Evolutionary conservation across 2,329 filamentous ascomycete species (phyloP).

Genomic region (Pyrenophora seminiperda): DNA sequence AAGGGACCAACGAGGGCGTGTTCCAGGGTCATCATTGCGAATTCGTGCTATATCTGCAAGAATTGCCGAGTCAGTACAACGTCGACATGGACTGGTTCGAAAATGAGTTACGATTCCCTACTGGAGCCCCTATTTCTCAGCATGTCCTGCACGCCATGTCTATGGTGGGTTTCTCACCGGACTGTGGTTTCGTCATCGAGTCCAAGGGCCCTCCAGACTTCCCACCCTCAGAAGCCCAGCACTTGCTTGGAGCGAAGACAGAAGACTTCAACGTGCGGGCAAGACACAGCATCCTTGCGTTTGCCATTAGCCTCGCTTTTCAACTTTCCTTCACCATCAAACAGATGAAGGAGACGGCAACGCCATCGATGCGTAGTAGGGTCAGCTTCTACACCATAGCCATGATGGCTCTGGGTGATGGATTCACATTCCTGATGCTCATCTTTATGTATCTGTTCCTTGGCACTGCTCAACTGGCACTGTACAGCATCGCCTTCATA

Average conservation of each 20-base stretch:
- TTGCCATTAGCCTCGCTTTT: conserved; percentile 55
- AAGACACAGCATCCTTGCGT: conserved; percentile 59
- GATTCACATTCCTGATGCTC: conserved; percentile 62
- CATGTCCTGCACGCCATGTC: conserved; percentile 63
- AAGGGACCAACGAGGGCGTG: conserved; percentile 61
- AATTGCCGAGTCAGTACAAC: conserved; percentile 47
- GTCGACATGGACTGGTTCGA: conserved; percentile 59
- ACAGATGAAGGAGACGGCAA: conserved; percentile 68
- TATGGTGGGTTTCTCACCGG: conserved; percentile 66
- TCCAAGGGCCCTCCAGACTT: conserved; percentile 64
- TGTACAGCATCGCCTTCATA: conserved; percentile 63
- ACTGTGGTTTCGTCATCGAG: conserved; percentile 69
- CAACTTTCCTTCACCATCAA: conserved; percentile 63
- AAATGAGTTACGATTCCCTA: conserved; percentile 63
- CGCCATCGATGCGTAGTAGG: conserved; percentile 66
- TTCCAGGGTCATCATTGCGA: conserved; percentile 82
- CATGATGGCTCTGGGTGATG: conserved; percentile 65
- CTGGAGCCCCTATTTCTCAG: conserved; percentile 59
- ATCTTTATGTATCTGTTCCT: conserved; percentile 59
- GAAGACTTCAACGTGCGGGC: conserved; percentile 61
- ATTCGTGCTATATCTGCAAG: conserved; percentile 83
- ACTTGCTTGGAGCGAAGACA: conserved; percentile 62
- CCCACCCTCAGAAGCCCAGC: conserved; percentile 56
- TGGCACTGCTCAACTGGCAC: conserved; percentile 59
- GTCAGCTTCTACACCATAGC: conserved; percentile 69